Base-by-base conservation (phyloP, 352 stramenopile genomes). In the Globisporangium paddicum region DNA sequence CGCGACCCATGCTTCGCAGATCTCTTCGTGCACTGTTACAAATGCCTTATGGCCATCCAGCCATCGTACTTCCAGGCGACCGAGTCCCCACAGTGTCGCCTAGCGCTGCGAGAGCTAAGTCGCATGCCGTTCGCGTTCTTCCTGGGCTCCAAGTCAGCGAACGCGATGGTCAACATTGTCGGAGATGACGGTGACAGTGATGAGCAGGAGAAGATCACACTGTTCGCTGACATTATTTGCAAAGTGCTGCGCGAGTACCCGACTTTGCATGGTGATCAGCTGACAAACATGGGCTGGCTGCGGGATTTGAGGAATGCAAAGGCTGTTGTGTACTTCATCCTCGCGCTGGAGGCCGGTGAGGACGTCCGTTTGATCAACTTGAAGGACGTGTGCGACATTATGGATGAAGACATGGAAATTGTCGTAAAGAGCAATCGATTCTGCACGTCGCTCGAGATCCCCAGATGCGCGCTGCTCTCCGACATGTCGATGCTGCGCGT, bases 61-160 rank as follows among this genome's bases (percentile, higher is more conserved):
- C 65, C 82, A 1, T 13, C 61, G 14, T 94, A 94, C 55, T 90
- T 92, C 44, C 67, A 81, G 54, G 62, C 82, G 7, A 51, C 53
- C 9, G 75, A 86, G 60, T 86, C 76, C 1, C 50, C 63, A 10
- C 52, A 71, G 1, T 89, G 82, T 61, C 68, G 80, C 4, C 34
- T 89, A 4, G 40, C 60, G 2, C 58, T 92, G 34, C 63, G 59
- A 38, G 70, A 89, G 45, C 68, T 92, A 7, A 77, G 51, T 2
- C 67, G 73, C 10, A 64, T 92, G 67, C 79, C 82, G n/a, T 89
- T 92, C 56, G 53, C 67, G 0, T 90, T 90, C 34, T 92, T 92
- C 30, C 63, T 92, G 6, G 82, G 79, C 0, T 89, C 79, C 1
- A 52, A 61, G 0, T 71, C 77, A 1, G 79, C 79, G 1, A 79